Evolutionary conservation across 1,284 basidiomycete genomes (phyloP), one percentile per base, ranked within the genome.

Genomic region (Rhodotorula sp.): DNA sequence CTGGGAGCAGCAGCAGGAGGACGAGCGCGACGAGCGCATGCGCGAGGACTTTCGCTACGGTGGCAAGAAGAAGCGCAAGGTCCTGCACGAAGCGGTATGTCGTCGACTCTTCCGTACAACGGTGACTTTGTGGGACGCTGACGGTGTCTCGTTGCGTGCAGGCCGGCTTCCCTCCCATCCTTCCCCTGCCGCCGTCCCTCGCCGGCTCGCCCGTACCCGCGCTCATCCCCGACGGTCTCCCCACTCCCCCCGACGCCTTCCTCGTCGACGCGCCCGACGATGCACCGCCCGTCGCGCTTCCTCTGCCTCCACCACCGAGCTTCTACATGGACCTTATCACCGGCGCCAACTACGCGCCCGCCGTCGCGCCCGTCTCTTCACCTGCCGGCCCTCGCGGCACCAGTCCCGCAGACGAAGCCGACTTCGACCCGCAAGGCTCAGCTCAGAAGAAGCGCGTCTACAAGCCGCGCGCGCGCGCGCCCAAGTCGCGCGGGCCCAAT

Each of bases 11-110:
- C 45, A 45, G 7, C 61, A 74, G 45, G 72, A 71, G 49, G 57
- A 17, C 19, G 71, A 66, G 54, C 55, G 71, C 17, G 71, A 72
- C 49, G 57, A 63, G 34, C 44, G 71, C 21, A 72, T 72, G 71
- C 55, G 64, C n/a, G 57, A 66, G n/a, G 65, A 70, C n/a, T 73
- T 73, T 34, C 50, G 67, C 2, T 19, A 61, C 34, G 71, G 71
- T 2, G 71, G 71, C 2, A 73, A 73, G 65, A 69, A 68, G 61
- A 73, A 73, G 54, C 27, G 71, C 7, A 70, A 34, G 57, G 60
- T 75, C 48, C 49, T 67, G 5, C 63, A 62, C 7, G 71, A 73
- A 8, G 66, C 68, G 23, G 69, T 73, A 42, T 55, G 74, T 60
- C 16, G 34, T 13, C 17, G 2, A 7, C 17, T 44, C 19, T 17